Conservation (phyloP, 106 monocot genomes). For the Chionographis japonica region DNA sequence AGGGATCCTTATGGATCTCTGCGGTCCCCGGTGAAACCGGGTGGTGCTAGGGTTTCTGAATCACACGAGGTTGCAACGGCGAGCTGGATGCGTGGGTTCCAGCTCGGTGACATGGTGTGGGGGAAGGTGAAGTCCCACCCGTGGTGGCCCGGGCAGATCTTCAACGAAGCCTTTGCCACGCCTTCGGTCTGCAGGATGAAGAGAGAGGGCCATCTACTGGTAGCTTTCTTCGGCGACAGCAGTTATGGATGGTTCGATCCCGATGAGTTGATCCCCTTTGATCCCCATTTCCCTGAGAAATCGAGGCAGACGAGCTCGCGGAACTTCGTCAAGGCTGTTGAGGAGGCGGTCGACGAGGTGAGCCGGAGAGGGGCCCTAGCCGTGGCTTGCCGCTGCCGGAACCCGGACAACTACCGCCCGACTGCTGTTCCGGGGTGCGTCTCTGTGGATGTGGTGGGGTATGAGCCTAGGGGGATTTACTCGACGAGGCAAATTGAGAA, state of each 20-base stretch:
- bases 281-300: constrained; percentile 52
- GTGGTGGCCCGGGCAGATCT: constrained; percentile 97
- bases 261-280: constrained; percentile 65
- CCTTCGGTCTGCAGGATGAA: constrained; percentile 38
- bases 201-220: constrained; percentile 52
- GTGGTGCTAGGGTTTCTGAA: too few relatives aligned
- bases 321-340: constrained; percentile 62
- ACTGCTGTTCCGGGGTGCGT: constrained; percentile 35
- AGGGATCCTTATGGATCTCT: too few relatives aligned
- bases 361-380: constrained; percentile 56
- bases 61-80: not conserved
- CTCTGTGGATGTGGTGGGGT: constrained; percentile 61
- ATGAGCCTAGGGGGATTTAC: constrained; percentile 53
- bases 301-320: constrained; percentile 40
- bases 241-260: constrained; percentile 98
- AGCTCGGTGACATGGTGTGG: constrained; percentile 92
- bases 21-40: too few relatives aligned
- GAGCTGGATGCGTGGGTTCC: constrained; percentile 44
- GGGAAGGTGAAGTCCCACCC: constrained; percentile 99
- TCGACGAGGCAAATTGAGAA: constrained; percentile 43
- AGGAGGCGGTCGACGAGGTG: constrained; percentile 68
- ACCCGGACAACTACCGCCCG: constrained; percentile 35
- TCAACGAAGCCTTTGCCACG: constrained; percentile 52
- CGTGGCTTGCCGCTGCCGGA: constrained; percentile 59
- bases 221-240: constrained; percentile 93